phyloP scores from a whole-genome alignment of 2,329 filamentous ascomycete genomes.

The Clonostachys sp. region DNA sequence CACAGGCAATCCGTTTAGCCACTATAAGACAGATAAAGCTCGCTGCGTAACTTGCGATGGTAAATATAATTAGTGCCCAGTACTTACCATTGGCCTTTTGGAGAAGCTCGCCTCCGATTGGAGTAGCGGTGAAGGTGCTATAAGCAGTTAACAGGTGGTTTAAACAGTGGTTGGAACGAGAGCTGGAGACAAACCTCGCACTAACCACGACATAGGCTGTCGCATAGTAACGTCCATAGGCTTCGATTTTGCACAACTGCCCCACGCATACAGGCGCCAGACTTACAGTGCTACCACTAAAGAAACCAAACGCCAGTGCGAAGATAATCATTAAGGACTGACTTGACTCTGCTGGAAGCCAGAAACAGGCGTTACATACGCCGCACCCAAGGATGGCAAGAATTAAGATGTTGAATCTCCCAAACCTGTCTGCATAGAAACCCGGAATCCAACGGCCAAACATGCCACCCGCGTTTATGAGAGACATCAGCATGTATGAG shows the following conservation, averaged over 20 bases:
- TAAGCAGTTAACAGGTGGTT: not conserved
- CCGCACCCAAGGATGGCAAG: constrained; percentile 41
- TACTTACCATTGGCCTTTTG: not conserved
- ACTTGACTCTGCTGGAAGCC: constrained; percentile 47
- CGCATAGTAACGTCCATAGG: not conserved
- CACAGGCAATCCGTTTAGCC: not conserved
- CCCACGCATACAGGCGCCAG: not conserved
- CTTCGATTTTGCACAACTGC: not conserved
- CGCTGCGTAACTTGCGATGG: not conserved
- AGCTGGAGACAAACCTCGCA: not conserved
- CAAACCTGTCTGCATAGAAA: constrained; percentile 48
- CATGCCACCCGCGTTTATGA: constrained; percentile 63
- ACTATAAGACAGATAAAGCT: constrained; percentile 1
- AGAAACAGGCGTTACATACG: constrained; percentile 52
- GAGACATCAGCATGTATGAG: constrained; percentile 61
- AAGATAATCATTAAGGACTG: constrained; percentile 34
- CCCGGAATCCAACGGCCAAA: constrained; percentile 54
- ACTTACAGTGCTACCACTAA: not conserved
- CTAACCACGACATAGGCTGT: not conserved
- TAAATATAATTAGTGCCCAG: not conserved
- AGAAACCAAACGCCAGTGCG: constrained; percentile 20
- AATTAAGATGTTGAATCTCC: constrained; percentile 56
- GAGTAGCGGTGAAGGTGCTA: not conserved
- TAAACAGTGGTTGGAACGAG: not conserved
- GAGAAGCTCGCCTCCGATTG: not conserved